Evolutionary conservation across 306 rosid species (phyloP), one percentile per base, ranked within the genome.

Genomic region (Casuarina equisetifolia): DNA sequence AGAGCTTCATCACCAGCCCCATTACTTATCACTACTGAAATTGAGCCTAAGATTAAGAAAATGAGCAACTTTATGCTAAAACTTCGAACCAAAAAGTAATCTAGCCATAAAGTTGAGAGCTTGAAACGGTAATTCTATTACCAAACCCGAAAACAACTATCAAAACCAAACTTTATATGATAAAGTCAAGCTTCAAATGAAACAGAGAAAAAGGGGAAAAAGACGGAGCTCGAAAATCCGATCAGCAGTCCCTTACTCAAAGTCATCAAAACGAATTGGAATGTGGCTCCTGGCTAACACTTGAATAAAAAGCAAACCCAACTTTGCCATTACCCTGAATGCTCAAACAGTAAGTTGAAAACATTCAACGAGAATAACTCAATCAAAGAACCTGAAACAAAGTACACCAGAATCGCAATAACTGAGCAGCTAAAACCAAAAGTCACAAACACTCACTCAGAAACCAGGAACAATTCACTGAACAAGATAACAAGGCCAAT

Each of bases 261-360:
- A 48, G 0, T 48, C 15, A 48, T 9, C 15, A 58, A 75, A 11
- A 40, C 48, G 11, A 13, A 61, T 43, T 39, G 5, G 5, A 66
- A 42, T 19, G 50, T 42, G 3, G 46, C 4, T 66, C 45, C 0
- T 39, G 17, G 35, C 49, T 43, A 66, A 40, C 45, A 75, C 40
- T 50, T 9, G 43, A 40, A 54, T 49, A 57, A 8, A 66, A 76
- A 64, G 52, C 40, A 78, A 44, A 45, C 48, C n/a, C 25, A 59
- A 45, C 20, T 57, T 20, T 0, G 4, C 55, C 50, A 35, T 39
- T 16, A 40, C 45, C 13, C 42, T 25, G n/a, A 61, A 20, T 38
- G 43, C 32, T 12, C 43, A 71, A 79, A 51, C 17, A 6, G 8
- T 13, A 57, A 20, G 63, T 19, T 57, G 7, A 57, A n/a, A 1